phyloP scores from a whole-genome alignment of 2,329 filamentous ascomycete species.

The Diaporthe eres region DNA sequence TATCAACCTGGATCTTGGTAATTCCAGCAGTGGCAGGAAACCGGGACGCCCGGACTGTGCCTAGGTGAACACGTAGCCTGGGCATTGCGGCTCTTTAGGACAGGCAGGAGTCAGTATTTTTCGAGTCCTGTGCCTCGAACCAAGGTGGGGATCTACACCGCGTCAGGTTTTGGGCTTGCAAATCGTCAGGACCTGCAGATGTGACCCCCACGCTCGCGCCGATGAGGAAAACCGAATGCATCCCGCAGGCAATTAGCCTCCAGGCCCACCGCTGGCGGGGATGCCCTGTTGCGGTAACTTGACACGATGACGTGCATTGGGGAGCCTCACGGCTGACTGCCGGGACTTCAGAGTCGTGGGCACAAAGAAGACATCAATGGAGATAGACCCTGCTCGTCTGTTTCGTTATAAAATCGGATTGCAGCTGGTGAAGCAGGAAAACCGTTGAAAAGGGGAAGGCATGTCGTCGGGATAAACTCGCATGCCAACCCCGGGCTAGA shows the following conservation, averaged over 20 bases:
- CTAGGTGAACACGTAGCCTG: background rate
- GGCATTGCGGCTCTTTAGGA: slow-evolving; percentile 1
- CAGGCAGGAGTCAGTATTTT: background rate
- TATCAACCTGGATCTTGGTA: background rate
- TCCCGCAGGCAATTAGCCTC: background rate
- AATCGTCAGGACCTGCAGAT: slow-evolving; percentile 11
- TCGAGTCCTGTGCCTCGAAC: background rate
- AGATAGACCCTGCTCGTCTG: background rate
- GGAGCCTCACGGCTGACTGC: background rate
- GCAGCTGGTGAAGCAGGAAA: background rate
- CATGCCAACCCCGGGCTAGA: slow-evolving; percentile 22
- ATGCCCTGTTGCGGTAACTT: background rate
- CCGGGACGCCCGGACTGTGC: background rate
- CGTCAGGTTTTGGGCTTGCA: slow-evolving; percentile 12
- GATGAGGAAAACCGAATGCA: slow-evolving; percentile 22
- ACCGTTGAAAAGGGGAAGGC: background rate
- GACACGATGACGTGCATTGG: slow-evolving; percentile 4
- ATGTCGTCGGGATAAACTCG: slow-evolving; percentile 27
- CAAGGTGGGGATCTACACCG: slow-evolving; percentile 19
- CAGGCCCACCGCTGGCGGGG: slow-evolving; percentile 1
- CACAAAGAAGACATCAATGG: background rate
- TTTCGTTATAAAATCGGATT: too few relatives aligned
- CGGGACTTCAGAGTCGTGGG: background rate
- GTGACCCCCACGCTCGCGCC: slow-evolving; percentile 26
- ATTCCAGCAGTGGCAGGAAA: background rate